Conservation (phyloP, 2,329 filamentous ascomycete genomes). For the Botrytis galanthina region DNA sequence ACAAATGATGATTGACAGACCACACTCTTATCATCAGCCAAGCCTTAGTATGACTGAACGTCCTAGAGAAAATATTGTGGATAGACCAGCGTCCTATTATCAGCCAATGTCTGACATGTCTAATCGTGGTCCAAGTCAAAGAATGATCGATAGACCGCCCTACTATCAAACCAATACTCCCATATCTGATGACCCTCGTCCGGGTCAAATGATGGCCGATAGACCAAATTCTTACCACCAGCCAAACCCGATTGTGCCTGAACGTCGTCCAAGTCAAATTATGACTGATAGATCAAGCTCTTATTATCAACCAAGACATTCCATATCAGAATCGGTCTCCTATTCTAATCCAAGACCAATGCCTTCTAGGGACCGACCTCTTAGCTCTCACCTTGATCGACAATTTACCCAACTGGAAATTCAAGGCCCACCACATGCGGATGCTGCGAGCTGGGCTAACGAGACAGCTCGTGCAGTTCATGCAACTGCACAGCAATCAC, state of each 20-base stretch:
- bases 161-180: neutral
- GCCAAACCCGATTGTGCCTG: conserved; percentile 33
- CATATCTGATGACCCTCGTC: neutral
- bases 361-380: conserved; percentile 45
- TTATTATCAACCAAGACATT: conserved; percentile 16
- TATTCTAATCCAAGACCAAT: conserved; percentile 22
- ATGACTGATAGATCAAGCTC: conserved; percentile 40
- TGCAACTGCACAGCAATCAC: conserved; percentile 52
- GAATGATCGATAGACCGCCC: neutral
- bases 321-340: neutral
- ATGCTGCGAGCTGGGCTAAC: conserved; percentile 56
- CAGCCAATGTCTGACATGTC: neutral
- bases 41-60: conserved; percentile 38
- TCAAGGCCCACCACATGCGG: conserved; percentile 49
- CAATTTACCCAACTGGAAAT: conserved; percentile 67
- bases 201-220: neutral
- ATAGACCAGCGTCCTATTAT: neutral
- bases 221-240: conserved; percentile 41
- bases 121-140: neutral
- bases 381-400: conserved; percentile 59
- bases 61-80: neutral
- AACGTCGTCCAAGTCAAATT: conserved; percentile 29
- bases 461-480: conserved; percentile 56
- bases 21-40: conserved; percentile 18
- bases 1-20: conserved; percentile 72